Evolutionary conservation across 805 yeast genomes (phyloP).

Genomic region (Gaillardinia entomophila): DNA sequence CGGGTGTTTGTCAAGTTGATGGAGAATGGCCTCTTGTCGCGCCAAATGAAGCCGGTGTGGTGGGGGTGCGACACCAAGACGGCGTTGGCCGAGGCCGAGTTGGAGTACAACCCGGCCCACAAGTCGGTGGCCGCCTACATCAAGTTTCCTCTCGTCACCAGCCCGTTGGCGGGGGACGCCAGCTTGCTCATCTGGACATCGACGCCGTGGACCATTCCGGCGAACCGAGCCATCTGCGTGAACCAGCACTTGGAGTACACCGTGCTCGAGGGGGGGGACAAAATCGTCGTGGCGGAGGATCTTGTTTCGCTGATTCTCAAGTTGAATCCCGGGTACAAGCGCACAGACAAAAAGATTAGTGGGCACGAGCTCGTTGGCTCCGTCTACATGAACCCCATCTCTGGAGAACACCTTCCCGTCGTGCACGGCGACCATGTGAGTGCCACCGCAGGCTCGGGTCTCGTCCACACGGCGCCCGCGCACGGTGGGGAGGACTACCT

Average conservation of each 20-base stretch:
- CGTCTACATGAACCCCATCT: constrained; percentile 53
- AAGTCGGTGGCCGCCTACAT: constrained; percentile 63
- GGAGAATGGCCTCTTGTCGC: constrained; percentile 59
- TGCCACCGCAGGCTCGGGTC: constrained; percentile 80
- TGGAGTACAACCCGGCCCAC: constrained; percentile 77
- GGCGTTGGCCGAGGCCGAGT: constrained; percentile 94
- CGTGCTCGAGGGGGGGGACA: constrained; percentile 32
- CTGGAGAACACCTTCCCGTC: constrained; percentile 46
- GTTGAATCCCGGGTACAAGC: constrained; percentile 13
- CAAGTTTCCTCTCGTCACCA: constrained; percentile 46
- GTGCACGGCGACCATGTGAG: constrained; percentile 81
- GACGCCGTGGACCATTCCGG: constrained; percentile 95
- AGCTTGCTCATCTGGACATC: constrained; percentile 85
- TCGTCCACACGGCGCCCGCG: constrained; percentile 97
- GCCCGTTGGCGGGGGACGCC: constrained; percentile 6
- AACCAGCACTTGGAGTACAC: constrained; percentile 57
- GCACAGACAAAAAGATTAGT: constrained; percentile 5
- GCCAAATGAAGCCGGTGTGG: constrained; percentile 92
- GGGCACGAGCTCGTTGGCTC: constrained; percentile 23
- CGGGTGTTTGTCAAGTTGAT: constrained; percentile 62
- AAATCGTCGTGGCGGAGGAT: constrained; percentile 52
- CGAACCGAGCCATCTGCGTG: constrained; percentile 78
- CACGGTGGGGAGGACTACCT: constrained; percentile 93
- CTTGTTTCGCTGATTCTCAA: constrained; percentile 35
- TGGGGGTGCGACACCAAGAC: constrained; percentile 96